These are phyloP conservation scores for Pseudogymnoascus pannorum DNA, from an alignment of 2,329 filamentous ascomycete species.

Conservation along the genomic window DNA sequence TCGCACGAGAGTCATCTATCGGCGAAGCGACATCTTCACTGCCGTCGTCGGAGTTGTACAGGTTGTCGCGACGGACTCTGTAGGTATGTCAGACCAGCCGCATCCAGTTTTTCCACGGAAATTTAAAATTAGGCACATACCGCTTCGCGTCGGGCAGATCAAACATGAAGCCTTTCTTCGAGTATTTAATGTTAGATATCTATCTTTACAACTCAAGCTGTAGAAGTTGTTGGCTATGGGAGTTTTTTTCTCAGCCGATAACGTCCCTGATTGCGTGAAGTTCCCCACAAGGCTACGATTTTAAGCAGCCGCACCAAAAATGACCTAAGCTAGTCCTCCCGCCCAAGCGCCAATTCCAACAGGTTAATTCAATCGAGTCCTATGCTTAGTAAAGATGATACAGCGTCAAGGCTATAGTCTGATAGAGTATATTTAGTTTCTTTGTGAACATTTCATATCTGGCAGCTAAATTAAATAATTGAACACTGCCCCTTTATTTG, in stretches of 20 bases:
- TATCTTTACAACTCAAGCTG: neutral
- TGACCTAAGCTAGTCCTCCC: neutral
- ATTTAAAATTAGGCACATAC: conserved; percentile 29
- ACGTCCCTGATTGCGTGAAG: neutral
- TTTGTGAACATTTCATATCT: neutral
- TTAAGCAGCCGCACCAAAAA: neutral
- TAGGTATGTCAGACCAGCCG: conserved; percentile 4
- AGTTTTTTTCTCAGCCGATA: neutral
- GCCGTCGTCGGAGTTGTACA: conserved; percentile 30
- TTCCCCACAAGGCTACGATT: conserved; percentile 3
- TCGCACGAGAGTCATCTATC: conserved; percentile 26
- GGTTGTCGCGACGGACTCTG: conserved; percentile 49
- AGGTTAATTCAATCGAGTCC: neutral
- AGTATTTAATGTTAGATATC: neutral
- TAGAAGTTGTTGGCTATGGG: neutral
- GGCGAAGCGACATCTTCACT: conserved; percentile 30
- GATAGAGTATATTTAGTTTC: neutral
- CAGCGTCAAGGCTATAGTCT: neutral
- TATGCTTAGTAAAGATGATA: neutral
- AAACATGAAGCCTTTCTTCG: conserved; percentile 36
- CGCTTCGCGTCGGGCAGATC: conserved; percentile 46
- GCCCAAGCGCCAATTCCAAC: neutral
- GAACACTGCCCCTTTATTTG: neutral
- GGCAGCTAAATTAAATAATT: neutral
- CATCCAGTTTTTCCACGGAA: conserved; percentile 3